These are phyloP conservation scores for Neocallimastix lanati DNA, from an alignment of 192 early-diverging fungal species.

Conservation along the genomic window DNA sequence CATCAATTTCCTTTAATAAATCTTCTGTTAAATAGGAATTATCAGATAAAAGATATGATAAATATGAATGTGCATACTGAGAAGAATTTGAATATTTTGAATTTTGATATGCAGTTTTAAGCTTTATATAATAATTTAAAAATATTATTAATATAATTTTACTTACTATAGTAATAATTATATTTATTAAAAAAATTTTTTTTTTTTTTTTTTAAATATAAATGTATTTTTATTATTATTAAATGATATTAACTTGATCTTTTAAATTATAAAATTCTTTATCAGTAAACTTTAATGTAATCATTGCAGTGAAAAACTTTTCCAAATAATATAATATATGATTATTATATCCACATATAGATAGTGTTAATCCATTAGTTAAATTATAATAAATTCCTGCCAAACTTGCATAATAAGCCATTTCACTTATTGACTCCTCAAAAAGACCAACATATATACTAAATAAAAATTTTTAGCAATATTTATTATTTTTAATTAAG, in stretches of 20 bases:
- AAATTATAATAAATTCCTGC: not conserved
- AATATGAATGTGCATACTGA: not conserved
- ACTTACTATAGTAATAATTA: too few relatives aligned
- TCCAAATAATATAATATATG: not conserved
- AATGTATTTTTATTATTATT: not conserved
- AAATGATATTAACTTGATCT: not conserved
- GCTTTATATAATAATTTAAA: too few relatives aligned
- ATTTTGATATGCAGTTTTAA: not conserved
- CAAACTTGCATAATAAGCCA: not conserved
- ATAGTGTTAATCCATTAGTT: not conserved
- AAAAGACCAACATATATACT: not conserved
- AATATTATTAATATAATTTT: too few relatives aligned
- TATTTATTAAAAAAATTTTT: too few relatives aligned
- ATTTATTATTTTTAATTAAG: too few relatives aligned
- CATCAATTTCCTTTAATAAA: slow-evolving; percentile 51
- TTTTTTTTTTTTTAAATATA: not conserved
- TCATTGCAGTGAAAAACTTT: not conserved
- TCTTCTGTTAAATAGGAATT: slow-evolving; percentile 37
- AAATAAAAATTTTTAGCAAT: too few relatives aligned
- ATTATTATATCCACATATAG: not conserved
- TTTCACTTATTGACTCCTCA: not conserved
- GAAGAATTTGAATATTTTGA: not conserved
- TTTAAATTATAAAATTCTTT: not conserved
- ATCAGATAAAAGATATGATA: not conserved
- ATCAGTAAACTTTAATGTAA: not conserved